phyloP scores from a whole-genome alignment of 352 stramenopile genomes.

The Pythium periplocum region DNA sequence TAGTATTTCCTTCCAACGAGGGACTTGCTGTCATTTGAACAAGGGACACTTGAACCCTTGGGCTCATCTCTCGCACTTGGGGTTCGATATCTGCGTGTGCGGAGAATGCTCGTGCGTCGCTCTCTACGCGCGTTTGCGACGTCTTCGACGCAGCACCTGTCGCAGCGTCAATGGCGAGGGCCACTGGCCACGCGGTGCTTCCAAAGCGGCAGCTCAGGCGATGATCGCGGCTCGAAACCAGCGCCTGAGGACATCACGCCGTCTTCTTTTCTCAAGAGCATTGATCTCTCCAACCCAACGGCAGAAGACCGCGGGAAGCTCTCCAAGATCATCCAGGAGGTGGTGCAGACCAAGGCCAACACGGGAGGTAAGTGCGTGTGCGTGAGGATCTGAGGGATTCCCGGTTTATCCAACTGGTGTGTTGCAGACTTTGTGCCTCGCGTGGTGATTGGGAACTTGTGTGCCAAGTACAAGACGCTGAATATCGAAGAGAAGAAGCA shows the following conservation, averaged over 20 bases:
- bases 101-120: too few relatives aligned
- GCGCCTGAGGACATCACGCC: slow-evolving; percentile 9
- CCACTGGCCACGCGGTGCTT: too few relatives aligned
- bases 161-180: too few relatives aligned
- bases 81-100: too few relatives aligned
- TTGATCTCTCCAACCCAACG: slow-evolving; percentile 40
- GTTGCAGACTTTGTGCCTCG: slow-evolving; percentile 72
- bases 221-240: too few relatives aligned
- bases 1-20: too few relatives aligned
- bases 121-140: too few relatives aligned
- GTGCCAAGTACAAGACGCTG: slow-evolving; percentile 50
- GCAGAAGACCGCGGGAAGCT: slow-evolving; percentile 36
- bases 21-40: too few relatives aligned
- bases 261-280: slow-evolving; percentile 42
- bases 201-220: too few relatives aligned
- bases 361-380: slow-evolving; percentile 35
- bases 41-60: too few relatives aligned
- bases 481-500: slow-evolving; percentile 79
- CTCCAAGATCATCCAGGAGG: slow-evolving; percentile 62
- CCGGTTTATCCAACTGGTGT: not conserved
- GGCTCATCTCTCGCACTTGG: too few relatives aligned
- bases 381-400: not conserved
- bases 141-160: too few relatives aligned
- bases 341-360: slow-evolving; percentile 63
- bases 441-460: slow-evolving; percentile 64